Base-by-base conservation (phyloP, 352 stramenopile genomes). In the Globisporangium camurandrum region DNA sequence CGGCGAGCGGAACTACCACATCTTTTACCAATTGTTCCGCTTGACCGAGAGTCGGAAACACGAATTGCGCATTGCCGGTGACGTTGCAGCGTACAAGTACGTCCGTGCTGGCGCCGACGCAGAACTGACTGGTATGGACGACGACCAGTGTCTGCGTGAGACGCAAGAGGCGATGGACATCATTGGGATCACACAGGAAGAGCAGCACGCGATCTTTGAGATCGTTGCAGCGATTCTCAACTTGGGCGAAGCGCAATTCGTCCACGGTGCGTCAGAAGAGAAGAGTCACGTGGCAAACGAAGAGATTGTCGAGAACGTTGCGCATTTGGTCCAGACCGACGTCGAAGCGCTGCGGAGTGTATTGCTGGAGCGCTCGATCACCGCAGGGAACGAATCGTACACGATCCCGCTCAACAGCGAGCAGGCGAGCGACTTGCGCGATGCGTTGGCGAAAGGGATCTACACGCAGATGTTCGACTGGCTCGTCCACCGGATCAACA, bases 1-100 rank as follows among this genome's bases (percentile, higher is more conserved):
- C 19, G 86, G 88, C 0, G 96, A 99, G 67, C 73, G 96, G 38
- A 99, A 98, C 67, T 99, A 98, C 78, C 96, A 99, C 69, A 84
- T 98, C 31, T 99, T 99, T 66, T 98, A 98, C 74, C 84, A 98
- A 64, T 76, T 98, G 46, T 86, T 95, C 62, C 64, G 62, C 17
- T 65, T 90, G 17, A 41, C 59, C 0, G 59, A 71, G 14, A 62
- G 56, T 2, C 67, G 73, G 1, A 85, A 74, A 53, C 48, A 41
- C 34, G 66, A 76, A 28, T 64, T 93, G 42, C 75, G 74, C 37
- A 67, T 86, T 24, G 64, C 74, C 20, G 76, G 86, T 3, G 57
- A 69, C 34, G 83, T 67, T 7, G 62, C 61, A 5, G 78, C 71
- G 53, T 90, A 89, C 67, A 84, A 89, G 51, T 93, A 88, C 55